These are phyloP conservation scores for Bocquillonia castaneifolia DNA, from an alignment of 441 rosid genomes.

Conservation along the genomic window DNA sequence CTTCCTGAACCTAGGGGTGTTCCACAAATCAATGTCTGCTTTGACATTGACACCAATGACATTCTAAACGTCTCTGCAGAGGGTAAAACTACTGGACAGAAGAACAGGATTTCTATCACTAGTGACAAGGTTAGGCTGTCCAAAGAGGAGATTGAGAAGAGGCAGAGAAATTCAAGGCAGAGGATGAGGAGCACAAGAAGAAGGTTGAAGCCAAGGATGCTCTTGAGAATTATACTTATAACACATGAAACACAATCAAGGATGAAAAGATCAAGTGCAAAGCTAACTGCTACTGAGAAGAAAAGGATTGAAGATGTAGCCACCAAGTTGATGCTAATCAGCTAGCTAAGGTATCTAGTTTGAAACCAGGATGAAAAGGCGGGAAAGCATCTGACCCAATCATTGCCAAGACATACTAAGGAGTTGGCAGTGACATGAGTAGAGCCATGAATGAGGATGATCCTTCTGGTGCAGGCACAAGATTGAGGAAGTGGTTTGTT, in stretches of 20 bases:
- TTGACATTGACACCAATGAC: no score
- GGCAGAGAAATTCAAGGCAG: constrained; percentile 66
- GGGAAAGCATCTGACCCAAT: no score
- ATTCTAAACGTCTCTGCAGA: constrained; percentile 73
- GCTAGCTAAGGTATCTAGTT: constrained; percentile 61
- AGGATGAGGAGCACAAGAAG: constrained; percentile 68
- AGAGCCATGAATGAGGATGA: constrained; percentile 53
- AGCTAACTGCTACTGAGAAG: constrained; percentile 51
- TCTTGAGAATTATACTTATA: no score
- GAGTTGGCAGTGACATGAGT: no score
- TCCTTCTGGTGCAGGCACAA: constrained; percentile 44
- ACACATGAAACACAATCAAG: constrained; percentile 64
- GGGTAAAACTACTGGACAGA: constrained; percentile 76
- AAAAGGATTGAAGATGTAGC: constrained; percentile 66
- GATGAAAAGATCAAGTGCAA: constrained; percentile 60
- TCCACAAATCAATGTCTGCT: no score
- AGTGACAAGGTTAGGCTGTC: constrained; percentile 73
- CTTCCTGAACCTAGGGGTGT: no score
- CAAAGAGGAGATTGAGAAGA: constrained; percentile 64
- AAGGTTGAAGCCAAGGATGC: constrained; percentile 74
- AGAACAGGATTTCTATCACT: constrained; percentile 72
- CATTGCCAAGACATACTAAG: no score
- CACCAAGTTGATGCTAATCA: constrained; percentile 64
- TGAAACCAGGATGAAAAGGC: no score
- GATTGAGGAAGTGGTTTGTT: constrained; percentile 56